Evolutionary conservation across 2,329 filamentous ascomycete genomes (phyloP).

Genomic region (Decorospora gaudefroyi): DNA sequence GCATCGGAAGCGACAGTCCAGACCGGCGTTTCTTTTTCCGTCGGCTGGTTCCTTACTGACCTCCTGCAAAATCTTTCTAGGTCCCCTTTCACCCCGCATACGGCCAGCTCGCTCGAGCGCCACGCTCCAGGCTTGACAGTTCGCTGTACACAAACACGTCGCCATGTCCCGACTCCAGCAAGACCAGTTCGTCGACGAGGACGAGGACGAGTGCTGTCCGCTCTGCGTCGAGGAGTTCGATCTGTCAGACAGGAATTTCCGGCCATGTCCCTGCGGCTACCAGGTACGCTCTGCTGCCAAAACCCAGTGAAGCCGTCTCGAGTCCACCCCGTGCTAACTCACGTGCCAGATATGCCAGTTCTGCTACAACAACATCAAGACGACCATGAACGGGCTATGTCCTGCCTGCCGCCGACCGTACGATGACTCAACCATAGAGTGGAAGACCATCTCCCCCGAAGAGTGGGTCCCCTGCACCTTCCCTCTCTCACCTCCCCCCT

Average conservation of each 20-base stretch:
- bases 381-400: slow-evolving; percentile 94
- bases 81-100: slow-evolving; percentile 13
- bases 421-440: slow-evolving; percentile 95
- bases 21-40: slow-evolving; percentile 41
- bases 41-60: slow-evolving; percentile 24
- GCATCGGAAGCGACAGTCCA: slow-evolving; percentile 24
- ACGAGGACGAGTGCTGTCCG: slow-evolving; percentile 68
- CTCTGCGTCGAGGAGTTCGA: slow-evolving; percentile 99
- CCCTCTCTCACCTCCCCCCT: slow-evolving; percentile 11
- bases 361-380: slow-evolving; percentile 99
- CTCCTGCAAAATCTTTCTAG: slow-evolving; percentile 4
- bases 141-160: slow-evolving; percentile 13
- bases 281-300: slow-evolving; percentile 67
- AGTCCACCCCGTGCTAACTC: slow-evolving; percentile 31
- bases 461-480: slow-evolving; percentile 66
- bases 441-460: slow-evolving; percentile 91
- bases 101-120: slow-evolving; percentile 27
- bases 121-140: slow-evolving; percentile 29
- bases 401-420: slow-evolving; percentile 96
- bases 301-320: slow-evolving; percentile 19
- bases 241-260: slow-evolving; percentile 94
- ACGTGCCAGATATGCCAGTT: slow-evolving; percentile 83
- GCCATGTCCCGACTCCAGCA: slow-evolving; percentile 56
- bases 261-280: slow-evolving; percentile 95
- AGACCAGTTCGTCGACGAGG: slow-evolving; percentile 60